Percentiles rank a stretch among this genome's conserved stretches.
Evolutionary conservation across 306 rosid species (phyloP).

Genomic region (Begonia peltatifolia): DNA sequence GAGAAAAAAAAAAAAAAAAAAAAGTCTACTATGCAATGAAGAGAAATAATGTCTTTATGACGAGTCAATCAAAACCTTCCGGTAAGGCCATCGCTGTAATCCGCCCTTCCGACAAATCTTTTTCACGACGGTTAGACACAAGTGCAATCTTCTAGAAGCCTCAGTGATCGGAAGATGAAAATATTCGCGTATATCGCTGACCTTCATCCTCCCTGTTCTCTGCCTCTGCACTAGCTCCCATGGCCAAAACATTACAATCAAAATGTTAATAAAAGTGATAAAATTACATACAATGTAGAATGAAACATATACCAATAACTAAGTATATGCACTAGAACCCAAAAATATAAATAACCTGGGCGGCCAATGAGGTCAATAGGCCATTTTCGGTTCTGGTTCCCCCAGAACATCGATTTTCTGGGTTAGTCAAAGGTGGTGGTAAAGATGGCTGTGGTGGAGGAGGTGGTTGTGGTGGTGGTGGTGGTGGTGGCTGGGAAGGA

Average conservation of each 20-base stretch:
- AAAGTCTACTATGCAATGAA: too few relatives aligned
- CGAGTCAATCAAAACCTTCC: conserved; percentile 36
- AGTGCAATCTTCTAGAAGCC: conserved; percentile 28
- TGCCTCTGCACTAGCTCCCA: conserved; percentile 36
- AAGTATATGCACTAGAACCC: too few relatives aligned
- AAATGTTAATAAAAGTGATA: too few relatives aligned
- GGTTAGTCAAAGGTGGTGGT: background rate
- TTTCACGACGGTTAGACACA: conserved; percentile 55
- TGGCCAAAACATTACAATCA: background rate
- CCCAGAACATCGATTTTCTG: background rate
- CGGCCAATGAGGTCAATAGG: conserved; percentile 15
- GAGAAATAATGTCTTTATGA: too few relatives aligned
- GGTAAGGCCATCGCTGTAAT: conserved; percentile 55
- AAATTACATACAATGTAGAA: too few relatives aligned
- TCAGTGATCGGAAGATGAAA: conserved; percentile 47
- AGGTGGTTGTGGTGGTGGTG: background rate
- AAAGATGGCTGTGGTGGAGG: background rate
- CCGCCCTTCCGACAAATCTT: conserved; percentile 45
- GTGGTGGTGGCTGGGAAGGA: too few relatives aligned
- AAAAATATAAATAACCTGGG: conserved; percentile 24
- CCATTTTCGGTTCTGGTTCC: too few relatives aligned
- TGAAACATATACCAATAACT: too few relatives aligned
- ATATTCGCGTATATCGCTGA: conserved; percentile 29
- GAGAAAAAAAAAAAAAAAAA: too few relatives aligned
- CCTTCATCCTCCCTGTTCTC: conserved; percentile 30